Evolutionary conservation across 1,284 basidiomycete genomes (phyloP).

Genomic region (Rhodofomes roseus): DNA sequence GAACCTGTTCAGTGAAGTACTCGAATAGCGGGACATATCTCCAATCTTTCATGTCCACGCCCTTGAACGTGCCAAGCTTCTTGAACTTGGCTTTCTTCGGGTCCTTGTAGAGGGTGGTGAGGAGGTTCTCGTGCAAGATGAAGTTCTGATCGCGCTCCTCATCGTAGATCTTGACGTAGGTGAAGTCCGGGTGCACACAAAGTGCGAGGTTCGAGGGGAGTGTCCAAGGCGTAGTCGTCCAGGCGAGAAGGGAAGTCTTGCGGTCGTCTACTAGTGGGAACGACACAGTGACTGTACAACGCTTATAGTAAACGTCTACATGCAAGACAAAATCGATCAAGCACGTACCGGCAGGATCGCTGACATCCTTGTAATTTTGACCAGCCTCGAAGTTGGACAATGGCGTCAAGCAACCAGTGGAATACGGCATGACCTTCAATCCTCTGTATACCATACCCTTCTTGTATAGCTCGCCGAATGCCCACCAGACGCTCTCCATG

Average conservation of each 20-base stretch:
- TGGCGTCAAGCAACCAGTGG: slow-evolving; percentile 94
- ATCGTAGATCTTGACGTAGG: slow-evolving; percentile 97
- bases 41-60: slow-evolving; percentile 94
- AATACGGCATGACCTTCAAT: slow-evolving; percentile 97
- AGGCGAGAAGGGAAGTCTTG: slow-evolving; percentile 87
- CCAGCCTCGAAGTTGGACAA: slow-evolving; percentile 98
- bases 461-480: slow-evolving; percentile 90
- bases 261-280: slow-evolving; percentile 95
- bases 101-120: slow-evolving; percentile 94
- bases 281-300: slow-evolving; percentile 75
- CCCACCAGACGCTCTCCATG: slow-evolving; percentile 99
- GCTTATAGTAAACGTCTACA: neutral
- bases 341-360: slow-evolving; percentile 83
- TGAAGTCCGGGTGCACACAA: slow-evolving; percentile 95
- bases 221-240: slow-evolving; percentile 99
- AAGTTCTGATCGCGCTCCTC: slow-evolving; percentile 86
- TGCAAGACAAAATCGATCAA: neutral
- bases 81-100: slow-evolving; percentile 97
- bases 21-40: slow-evolving; percentile 95
- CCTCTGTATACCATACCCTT: slow-evolving; percentile 96
- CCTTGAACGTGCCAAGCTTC: slow-evolving; percentile 84
- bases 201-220: slow-evolving; percentile 93
- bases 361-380: slow-evolving; percentile 89
- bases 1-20: slow-evolving; percentile 91
- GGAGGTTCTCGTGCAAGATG: slow-evolving; percentile 88